Evolutionary conservation across 805 yeast genomes (phyloP), one percentile per base, ranked within the genome.

Genomic region (Myxozyma vanderwaltii): DNA sequence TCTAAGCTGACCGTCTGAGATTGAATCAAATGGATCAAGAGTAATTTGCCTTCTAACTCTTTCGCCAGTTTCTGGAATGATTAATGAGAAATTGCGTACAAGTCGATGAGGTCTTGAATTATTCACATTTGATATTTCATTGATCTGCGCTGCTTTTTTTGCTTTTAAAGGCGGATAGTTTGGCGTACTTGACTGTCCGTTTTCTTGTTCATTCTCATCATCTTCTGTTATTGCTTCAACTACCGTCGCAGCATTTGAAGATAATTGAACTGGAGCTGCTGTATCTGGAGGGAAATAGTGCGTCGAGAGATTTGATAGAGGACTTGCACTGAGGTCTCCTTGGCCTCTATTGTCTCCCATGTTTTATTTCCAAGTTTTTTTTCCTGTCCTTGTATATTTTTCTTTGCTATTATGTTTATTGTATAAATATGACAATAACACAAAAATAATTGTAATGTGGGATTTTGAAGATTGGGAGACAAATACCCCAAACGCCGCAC

Each of bases 31-130:
- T 31, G 51, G 48, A 43, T 56, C 67, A 54, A 44, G 64, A 63
- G 44, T 66, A 57, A 53, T 59, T 63, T 19, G 67, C 35, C 56
- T 61, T 66, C 31, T 58, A 59, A 48, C 44, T 40, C 51, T 50
- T 35, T 50, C 51, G n/a, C 44, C 41, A 31, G 50, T 56, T 41
- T 51, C 54, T 49, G 55, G 56, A 47, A 49, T 3, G 23, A 49
- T 56, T 52, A 45, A 58, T 60, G 43, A 67, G 50, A 27, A 65
- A 63, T 46, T 59, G n/a, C 58, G 35, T 0, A 59, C 48, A 29
- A 60, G n/a, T 5, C 51, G 41, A 35, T 36, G 33, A 15, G 52
- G 44, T 36, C 52, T 24, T 10, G 43, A 12, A 10, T 26, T 31
- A 12, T 17, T 19, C 21, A 17, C 10, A 5, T 47, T 47, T 33